phyloP scores from a whole-genome alignment of 1,284 basidiomycete genomes.

The Neotropicomus parvogracilis region DNA sequence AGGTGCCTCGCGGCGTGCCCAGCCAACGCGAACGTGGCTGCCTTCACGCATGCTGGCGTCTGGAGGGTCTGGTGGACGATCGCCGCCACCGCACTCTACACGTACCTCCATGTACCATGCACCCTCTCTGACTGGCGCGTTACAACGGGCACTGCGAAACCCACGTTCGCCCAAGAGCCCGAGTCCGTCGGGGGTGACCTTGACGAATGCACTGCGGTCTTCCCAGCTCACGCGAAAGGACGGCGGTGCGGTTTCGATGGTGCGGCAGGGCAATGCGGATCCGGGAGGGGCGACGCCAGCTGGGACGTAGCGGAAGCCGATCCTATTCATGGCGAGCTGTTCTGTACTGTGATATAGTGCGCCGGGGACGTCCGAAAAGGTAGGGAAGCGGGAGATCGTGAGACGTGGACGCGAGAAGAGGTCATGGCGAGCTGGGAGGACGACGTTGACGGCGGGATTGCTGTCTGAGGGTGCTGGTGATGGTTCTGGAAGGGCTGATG shows the following conservation, averaged over 20 bases:
- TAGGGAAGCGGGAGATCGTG: constrained; percentile 66
- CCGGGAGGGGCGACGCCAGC: constrained; percentile 71
- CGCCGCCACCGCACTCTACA: constrained; percentile 75
- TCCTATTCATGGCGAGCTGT: constrained; percentile 66
- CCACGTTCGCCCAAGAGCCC: constrained; percentile 82
- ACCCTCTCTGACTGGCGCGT: constrained; percentile 86
- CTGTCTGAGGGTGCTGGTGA: constrained; percentile 47
- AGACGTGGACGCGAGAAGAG: constrained; percentile 63
- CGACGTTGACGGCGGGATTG: constrained; percentile 37
- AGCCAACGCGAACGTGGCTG: constrained; percentile 87
- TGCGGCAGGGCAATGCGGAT: constrained; percentile 61
- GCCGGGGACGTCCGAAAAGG: constrained; percentile 54
- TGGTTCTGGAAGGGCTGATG: constrained; percentile 34
- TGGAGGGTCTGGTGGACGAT: constrained; percentile 37
- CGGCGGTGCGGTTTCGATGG: constrained; percentile 72
- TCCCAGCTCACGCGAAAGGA: constrained; percentile 78
- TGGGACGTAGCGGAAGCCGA: constrained; percentile 77
- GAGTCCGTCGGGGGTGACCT: constrained; percentile 78
- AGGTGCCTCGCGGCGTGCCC: constrained; percentile 87
- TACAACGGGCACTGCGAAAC: constrained; percentile 86
- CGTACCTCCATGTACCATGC: constrained; percentile 94
- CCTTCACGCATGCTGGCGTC: constrained; percentile 56
- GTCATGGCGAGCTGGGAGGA: constrained; percentile 60
- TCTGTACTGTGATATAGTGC: constrained; percentile 64
- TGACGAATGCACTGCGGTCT: constrained; percentile 77